Percentiles rank a stretch among this genome's conserved stretches.
phyloP scores from a whole-genome alignment of 371 early-diverging fungal species.

The Homolaphlyctis polyrhiza region DNA sequence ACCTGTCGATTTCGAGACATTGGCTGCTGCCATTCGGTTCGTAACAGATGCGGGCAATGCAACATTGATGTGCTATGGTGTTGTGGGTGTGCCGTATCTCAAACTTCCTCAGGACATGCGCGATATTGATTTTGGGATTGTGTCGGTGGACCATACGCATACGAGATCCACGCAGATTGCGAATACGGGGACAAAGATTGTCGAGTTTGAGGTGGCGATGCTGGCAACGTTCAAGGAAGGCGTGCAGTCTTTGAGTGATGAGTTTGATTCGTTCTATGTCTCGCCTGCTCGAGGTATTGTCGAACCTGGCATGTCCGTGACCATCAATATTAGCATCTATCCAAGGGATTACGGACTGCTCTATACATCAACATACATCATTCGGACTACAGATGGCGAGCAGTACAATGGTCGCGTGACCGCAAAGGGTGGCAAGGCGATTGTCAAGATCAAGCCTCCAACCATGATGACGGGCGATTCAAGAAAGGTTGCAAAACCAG shows the following conservation, averaged over 20 bases:
- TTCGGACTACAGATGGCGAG: conserved; percentile 47
- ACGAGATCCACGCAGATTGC: conserved; percentile 23
- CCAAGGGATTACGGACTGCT: conserved; percentile 40
- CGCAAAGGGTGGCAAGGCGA: conserved; percentile 49
- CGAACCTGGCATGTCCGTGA: conserved; percentile 20
- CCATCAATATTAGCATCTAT: conserved; percentile 21
- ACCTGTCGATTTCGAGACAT: conserved; percentile 38
- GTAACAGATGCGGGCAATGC: conserved; percentile 46
- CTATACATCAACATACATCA: conserved; percentile 28
- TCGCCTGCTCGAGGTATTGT: conserved; percentile 38
- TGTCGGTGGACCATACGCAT: conserved; percentile 40
- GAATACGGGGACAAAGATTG: conserved; percentile 41
- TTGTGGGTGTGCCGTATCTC: conserved; percentile 55
- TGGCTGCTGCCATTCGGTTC: conserved; percentile 35
- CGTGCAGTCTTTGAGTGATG: conserved; percentile 18
- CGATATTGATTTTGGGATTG: conserved; percentile 45
- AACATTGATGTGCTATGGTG: conserved; percentile 43
- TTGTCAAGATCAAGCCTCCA: conserved; percentile 46
- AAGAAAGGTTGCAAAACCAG: conserved; percentile 5
- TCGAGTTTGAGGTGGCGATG: conserved; percentile 37
- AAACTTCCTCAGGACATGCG: conserved; percentile 29
- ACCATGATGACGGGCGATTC: conserved; percentile 8
- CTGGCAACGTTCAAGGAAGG: conserved; percentile 26
- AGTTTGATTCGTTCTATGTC: conserved; percentile 41
- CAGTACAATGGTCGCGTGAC: conserved; percentile 33